Conservation (phyloP, 495 filamentous ascomycete species). For the Penicilliopsis zonata region DNA sequence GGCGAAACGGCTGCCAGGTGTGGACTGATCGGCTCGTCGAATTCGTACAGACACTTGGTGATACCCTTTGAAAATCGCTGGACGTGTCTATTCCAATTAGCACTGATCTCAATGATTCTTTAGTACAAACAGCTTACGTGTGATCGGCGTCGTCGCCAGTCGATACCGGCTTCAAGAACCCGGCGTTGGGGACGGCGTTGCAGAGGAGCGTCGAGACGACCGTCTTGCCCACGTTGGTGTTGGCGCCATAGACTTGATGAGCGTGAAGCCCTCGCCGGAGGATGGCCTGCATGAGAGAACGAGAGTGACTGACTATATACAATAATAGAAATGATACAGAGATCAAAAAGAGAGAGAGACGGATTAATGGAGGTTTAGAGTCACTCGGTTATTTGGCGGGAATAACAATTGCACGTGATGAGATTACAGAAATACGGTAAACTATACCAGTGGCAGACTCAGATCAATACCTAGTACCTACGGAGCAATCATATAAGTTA, state of each 20-base stretch:
- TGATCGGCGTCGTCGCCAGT: slow-evolving; percentile 65
- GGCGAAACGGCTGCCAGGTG: slow-evolving; percentile 68
- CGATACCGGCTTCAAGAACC: slow-evolving; percentile 66
- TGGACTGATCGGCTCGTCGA: slow-evolving; percentile 57
- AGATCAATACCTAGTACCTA: too few species aligned
- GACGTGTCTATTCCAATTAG: slow-evolving; percentile 37
- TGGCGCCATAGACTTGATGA: slow-evolving; percentile 66
- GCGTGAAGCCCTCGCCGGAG: slow-evolving; percentile 52
- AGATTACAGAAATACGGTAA: too few species aligned
- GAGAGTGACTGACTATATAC: too few species aligned
- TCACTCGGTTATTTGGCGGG: too few species aligned
- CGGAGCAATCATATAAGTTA: too few species aligned
- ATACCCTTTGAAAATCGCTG: slow-evolving; percentile 35
- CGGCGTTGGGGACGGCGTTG: slow-evolving; percentile 41
- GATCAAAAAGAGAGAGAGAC: too few species aligned
- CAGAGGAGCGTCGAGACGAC: slow-evolving; percentile 60
- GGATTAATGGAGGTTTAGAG: too few species aligned
- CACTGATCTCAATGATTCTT: neutral
- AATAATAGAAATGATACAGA: too few species aligned
- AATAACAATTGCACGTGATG: too few species aligned
- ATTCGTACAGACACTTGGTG: slow-evolving; percentile 55
- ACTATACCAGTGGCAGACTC: too few species aligned
- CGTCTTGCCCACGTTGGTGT: slow-evolving; percentile 73
- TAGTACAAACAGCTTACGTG: slow-evolving; percentile 27
- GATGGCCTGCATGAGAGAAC: too few species aligned